Conservation (phyloP, 768 basidiomycete genomes). For the Leccinum rimulosum region DNA sequence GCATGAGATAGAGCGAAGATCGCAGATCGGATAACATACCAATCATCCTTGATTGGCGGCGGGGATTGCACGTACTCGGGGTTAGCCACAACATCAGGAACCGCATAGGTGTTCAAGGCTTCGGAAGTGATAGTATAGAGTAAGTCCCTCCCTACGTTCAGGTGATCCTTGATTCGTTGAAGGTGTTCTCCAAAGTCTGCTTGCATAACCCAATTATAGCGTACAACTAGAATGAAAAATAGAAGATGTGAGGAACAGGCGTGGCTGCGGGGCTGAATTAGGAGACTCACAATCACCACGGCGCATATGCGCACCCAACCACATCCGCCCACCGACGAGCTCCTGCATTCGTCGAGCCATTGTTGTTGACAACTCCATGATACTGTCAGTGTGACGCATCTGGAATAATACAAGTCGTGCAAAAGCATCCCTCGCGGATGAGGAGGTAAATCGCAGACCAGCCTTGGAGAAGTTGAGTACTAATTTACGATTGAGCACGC, state of each 20-base stretch:
- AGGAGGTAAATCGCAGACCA: slow-evolving; percentile 34
- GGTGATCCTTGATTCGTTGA: slow-evolving; percentile 29
- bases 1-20: slow-evolving; percentile 5
- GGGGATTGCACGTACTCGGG: slow-evolving; percentile 12
- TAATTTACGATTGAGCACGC: neutral
- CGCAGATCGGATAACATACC: slow-evolving; percentile 12
- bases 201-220: slow-evolving; percentile 37
- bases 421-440: slow-evolving; percentile 31
- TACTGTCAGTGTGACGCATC: slow-evolving; percentile 27
- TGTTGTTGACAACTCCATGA: slow-evolving; percentile 27
- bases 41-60: slow-evolving; percentile 20
- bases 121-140: slow-evolving; percentile 18
- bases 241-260: neutral
- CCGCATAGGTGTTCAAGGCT: slow-evolving; percentile 19
- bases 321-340: slow-evolving; percentile 32
- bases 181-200: slow-evolving; percentile 35
- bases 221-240: slow-evolving; percentile 23
- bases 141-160: slow-evolving; percentile 20
- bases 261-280: neutral
- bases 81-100: slow-evolving; percentile 22
- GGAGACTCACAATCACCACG: slow-evolving; percentile 39
- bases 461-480: slow-evolving; percentile 25
- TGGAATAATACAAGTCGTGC: slow-evolving; percentile 33
- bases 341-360: slow-evolving; percentile 35
- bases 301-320: slow-evolving; percentile 45